A percentile compares a stretch with the other conserved stretches of the same genome.
Conservation (phyloP, 495 filamentous ascomycete species). For the Trichocladium antarcticum region DNA sequence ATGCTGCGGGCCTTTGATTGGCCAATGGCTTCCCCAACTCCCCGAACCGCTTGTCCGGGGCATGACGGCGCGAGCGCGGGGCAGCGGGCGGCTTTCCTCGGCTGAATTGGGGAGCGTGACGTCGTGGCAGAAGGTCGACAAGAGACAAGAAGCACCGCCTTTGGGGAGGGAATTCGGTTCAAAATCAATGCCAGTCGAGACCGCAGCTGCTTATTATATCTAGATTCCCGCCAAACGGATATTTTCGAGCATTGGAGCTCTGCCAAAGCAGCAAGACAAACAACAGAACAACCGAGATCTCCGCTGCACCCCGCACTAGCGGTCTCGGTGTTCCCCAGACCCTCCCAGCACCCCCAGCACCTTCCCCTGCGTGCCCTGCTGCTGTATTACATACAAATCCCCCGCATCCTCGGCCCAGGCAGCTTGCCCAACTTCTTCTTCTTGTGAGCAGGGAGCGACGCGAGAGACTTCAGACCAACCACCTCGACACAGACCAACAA, state of each 20-base stretch:
- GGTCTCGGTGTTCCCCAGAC: not conserved
- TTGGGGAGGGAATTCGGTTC: not conserved
- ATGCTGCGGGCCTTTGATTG: constrained; percentile 12
- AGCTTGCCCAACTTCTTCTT: not conserved
- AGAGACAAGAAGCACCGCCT: too few relatives aligned
- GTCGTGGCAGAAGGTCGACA: too few relatives aligned
- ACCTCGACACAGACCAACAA: constrained; percentile 1
- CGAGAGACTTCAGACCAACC: not conserved
- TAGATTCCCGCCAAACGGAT: too few relatives aligned
- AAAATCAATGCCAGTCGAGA: not conserved
- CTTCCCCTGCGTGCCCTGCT: too few relatives aligned
- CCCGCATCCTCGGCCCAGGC: not conserved
- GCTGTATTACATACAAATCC: not conserved
- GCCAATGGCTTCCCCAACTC: constrained; percentile 17
- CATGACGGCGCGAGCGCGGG: constrained; percentile 8
- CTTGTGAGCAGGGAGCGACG: not conserved
- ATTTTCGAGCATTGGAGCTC: not conserved
- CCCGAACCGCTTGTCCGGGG: constrained; percentile 21
- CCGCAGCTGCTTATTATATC: not conserved
- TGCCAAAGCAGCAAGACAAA: not conserved
- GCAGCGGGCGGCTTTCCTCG: constrained; percentile 29
- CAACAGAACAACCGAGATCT: not conserved
- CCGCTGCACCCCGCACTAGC: constrained; percentile 9
- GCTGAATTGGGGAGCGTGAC: constrained; percentile 17
- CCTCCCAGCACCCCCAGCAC: constrained; percentile 1